These are phyloP conservation scores for Massarina eburnea DNA, from an alignment of 2,329 filamentous ascomycete species.

Conservation along the genomic window DNA sequence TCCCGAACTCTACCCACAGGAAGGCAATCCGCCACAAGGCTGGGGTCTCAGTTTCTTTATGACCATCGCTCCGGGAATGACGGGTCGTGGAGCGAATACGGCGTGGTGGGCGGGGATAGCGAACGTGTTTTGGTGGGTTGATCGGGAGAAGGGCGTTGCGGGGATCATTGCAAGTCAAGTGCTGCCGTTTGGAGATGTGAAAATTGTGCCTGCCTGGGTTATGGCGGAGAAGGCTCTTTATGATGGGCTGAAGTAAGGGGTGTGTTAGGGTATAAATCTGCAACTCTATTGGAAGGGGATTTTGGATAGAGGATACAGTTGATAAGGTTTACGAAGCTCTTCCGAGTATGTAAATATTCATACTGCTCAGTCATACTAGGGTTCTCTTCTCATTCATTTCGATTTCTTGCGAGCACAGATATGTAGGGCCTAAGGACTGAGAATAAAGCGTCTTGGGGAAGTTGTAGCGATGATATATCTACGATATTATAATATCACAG, in stretches of 20 bases:
- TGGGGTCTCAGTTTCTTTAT: slow-evolving; percentile 66
- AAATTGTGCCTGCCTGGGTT: slow-evolving; percentile 37
- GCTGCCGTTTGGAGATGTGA: slow-evolving; percentile 38
- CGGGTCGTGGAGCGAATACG: slow-evolving; percentile 56
- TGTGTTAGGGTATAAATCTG: no score
- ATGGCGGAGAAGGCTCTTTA: slow-evolving; percentile 41
- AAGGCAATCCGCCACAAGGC: slow-evolving; percentile 59
- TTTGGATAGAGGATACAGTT: no score
- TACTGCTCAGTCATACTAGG: no score
- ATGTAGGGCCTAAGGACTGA: no score
- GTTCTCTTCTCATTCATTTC: no score
- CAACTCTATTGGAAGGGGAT: no score
- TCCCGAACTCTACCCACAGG: slow-evolving; percentile 53
- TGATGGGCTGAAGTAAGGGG: slow-evolving; percentile 29
- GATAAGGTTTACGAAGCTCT: no score
- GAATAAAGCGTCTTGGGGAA: no score
- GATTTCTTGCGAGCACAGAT: no score
- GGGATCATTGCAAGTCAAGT: slow-evolving; percentile 37
- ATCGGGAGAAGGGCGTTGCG: slow-evolving; percentile 61
- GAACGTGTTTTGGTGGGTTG: slow-evolving; percentile 66
- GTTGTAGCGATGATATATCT: no score
- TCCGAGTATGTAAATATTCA: no score
- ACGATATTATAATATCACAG: no score
- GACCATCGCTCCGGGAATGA: slow-evolving; percentile 47
- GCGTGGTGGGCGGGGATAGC: slow-evolving; percentile 61